Percentiles rank a stretch among this genome's conserved stretches.
Evolutionary conservation across 2,329 filamentous ascomycete genomes (phyloP).

Genomic region (Meredithiella fracta): DNA sequence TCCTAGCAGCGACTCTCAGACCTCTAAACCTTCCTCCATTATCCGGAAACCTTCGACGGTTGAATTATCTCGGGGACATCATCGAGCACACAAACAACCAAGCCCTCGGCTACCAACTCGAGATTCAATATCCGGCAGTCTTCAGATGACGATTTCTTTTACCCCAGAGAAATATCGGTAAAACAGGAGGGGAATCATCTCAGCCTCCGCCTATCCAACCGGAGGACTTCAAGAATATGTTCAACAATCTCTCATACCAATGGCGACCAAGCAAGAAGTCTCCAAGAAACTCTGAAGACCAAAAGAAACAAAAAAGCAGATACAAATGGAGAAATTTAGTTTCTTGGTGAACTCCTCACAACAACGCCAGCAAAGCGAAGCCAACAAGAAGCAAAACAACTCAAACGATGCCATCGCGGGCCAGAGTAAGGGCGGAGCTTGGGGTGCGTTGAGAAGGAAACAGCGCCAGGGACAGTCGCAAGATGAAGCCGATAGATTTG

Average conservation of each 20-base stretch:
- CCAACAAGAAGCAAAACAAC: neutral
- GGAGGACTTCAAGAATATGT: too few relatives aligned
- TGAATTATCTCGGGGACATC: too few relatives aligned
- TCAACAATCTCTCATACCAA: neutral
- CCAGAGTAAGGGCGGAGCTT: constrained; percentile 5
- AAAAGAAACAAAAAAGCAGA: constrained; percentile 1
- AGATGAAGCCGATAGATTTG: too few relatives aligned
- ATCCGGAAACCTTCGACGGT: constrained; percentile 1
- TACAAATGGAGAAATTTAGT: constrained; percentile 9
- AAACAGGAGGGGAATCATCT: too few relatives aligned
- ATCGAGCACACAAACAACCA: too few relatives aligned
- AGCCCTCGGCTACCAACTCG: too few relatives aligned
- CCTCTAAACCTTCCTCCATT: constrained; percentile 2
- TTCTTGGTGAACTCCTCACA: constrained; percentile 4
- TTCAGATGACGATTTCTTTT: constrained; percentile 8
- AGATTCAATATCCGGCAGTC: neutral
- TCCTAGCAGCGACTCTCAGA: neutral
- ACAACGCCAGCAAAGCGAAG: constrained; percentile 8
- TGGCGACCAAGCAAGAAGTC: neutral
- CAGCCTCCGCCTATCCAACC: too few relatives aligned
- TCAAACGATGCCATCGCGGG: neutral
- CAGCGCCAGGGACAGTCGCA: neutral
- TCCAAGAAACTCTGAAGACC: neutral
- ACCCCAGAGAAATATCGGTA: constrained; percentile 6
- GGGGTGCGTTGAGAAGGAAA: constrained; percentile 8